phyloP scores from a whole-genome alignment of 805 yeast genomes.

The Ogataea ganodermae region DNA sequence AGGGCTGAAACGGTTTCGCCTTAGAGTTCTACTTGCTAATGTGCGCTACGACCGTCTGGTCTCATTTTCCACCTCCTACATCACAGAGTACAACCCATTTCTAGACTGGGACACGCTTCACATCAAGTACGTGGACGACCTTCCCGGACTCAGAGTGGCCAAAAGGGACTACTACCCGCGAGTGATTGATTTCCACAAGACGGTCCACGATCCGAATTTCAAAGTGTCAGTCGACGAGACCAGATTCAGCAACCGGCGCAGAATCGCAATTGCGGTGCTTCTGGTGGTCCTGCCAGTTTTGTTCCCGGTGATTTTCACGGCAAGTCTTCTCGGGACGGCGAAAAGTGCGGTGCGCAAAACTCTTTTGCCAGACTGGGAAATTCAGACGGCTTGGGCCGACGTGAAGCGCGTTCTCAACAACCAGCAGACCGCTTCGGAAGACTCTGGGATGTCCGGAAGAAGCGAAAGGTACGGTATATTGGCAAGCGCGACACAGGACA shows the following conservation, averaged over 20 bases:
- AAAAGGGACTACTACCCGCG: constrained; percentile 45
- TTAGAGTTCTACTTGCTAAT: constrained; percentile 68
- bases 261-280: constrained; percentile 9
- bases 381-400: constrained; percentile 14
- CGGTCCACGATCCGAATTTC: constrained; percentile 23
- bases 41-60: constrained; percentile 83
- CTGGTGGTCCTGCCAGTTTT: constrained; percentile 20
- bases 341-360: constrained; percentile 27
- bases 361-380: constrained; percentile 16
- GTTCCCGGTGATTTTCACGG: constrained; percentile 28
- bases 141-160: constrained; percentile 41
- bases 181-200: constrained; percentile 50
- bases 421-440: not conserved
- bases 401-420: constrained; percentile 9
- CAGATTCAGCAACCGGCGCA: constrained; percentile 11
- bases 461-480: constrained; percentile 17
- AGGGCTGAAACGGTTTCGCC: constrained; percentile 60
- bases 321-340: constrained; percentile 29
- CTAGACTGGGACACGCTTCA: constrained; percentile 49
- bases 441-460: not conserved
- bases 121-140: constrained; percentile 48
- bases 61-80: constrained; percentile 80
- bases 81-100: constrained; percentile 75
- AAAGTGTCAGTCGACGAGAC: not conserved
- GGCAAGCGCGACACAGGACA: constrained; percentile 32